A percentile compares a stretch with the other conserved stretches of the same genome.
These are phyloP conservation scores for Rhodotorula glutinis DNA, from an alignment of 1,284 basidiomycete genomes.

Conservation along the genomic window DNA sequence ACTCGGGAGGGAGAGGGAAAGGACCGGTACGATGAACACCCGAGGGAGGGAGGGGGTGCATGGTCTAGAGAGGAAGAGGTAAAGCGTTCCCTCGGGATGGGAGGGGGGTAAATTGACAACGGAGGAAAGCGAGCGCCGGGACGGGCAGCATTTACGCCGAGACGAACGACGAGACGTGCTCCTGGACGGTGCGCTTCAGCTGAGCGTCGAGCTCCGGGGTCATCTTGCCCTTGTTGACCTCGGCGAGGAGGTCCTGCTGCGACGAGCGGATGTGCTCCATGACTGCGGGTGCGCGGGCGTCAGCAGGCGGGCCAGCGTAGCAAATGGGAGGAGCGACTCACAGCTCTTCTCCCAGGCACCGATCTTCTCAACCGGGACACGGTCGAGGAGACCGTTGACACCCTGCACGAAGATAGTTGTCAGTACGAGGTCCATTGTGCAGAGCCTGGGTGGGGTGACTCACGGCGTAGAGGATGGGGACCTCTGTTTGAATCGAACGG, in stretches of 20 bases:
- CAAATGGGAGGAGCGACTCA: background rate
- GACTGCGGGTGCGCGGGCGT: constrained; percentile 49
- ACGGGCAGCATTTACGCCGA: constrained; percentile 5
- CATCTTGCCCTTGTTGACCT: constrained; percentile 78
- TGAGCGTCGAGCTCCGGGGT: constrained; percentile 84
- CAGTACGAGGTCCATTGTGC: constrained; percentile 64
- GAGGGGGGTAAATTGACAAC: too few relatives aligned
- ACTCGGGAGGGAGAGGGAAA: too few relatives aligned
- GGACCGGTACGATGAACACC: too few relatives aligned
- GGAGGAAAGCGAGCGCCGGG: too few relatives aligned
- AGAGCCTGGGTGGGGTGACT: background rate
- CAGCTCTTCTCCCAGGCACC: constrained; percentile 53
- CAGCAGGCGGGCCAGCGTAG: background rate
- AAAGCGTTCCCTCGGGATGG: too few relatives aligned
- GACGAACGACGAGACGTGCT: constrained; percentile 28
- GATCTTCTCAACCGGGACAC: constrained; percentile 80
- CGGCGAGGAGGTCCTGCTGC: constrained; percentile 47
- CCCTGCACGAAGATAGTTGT: constrained; percentile 59
- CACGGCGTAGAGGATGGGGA: constrained; percentile 57
- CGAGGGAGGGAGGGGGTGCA: too few relatives aligned
- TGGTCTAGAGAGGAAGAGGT: too few relatives aligned
- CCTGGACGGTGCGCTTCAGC: constrained; percentile 70
- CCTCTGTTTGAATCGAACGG: constrained; percentile 54
- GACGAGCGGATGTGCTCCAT: constrained; percentile 53
- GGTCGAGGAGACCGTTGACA: constrained; percentile 80